Percentiles rank a stretch among this genome's conserved stretches.
phyloP scores from a whole-genome alignment of 192 early-diverging fungal genomes.

The Coemansia sp. region DNA sequence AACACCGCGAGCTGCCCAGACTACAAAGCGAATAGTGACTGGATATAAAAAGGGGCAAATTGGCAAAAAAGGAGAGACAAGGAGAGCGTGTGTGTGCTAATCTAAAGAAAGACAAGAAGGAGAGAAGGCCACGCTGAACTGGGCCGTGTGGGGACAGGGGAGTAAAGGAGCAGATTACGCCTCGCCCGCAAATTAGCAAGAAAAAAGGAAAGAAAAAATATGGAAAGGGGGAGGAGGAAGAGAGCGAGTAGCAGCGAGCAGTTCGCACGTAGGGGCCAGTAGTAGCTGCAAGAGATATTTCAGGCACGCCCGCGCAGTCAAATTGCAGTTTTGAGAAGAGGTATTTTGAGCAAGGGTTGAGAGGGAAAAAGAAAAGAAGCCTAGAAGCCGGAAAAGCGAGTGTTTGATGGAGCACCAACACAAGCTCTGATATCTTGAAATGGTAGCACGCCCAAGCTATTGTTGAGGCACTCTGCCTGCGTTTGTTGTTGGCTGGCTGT shows the following conservation, averaged over 20 bases:
- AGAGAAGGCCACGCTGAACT: neutral
- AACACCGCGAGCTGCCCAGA: neutral
- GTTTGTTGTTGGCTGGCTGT: neutral
- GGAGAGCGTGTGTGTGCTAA: neutral
- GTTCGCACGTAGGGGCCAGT: neutral
- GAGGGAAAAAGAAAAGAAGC: neutral
- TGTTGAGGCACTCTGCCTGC: neutral
- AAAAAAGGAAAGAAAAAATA: neutral
- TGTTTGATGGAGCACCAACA: neutral
- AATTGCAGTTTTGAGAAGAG: neutral
- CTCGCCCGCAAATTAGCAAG: neutral
- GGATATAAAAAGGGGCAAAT: conserved; percentile 4
- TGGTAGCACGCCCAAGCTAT: neutral
- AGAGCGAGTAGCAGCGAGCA: neutral
- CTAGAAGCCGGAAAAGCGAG: neutral
- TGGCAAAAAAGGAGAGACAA: neutral
- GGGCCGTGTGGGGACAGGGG: neutral
- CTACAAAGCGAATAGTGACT: neutral
- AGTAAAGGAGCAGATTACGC: conserved; percentile 2
- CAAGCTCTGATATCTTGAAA: neutral
- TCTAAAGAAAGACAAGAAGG: neutral
- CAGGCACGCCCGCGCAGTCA: neutral
- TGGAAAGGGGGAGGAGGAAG: neutral
- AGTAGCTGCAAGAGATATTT: neutral
- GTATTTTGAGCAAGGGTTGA: neutral